Base-by-base conservation (phyloP, 2,329 filamentous ascomycete species). In the Aspergillus sp. region DNA sequence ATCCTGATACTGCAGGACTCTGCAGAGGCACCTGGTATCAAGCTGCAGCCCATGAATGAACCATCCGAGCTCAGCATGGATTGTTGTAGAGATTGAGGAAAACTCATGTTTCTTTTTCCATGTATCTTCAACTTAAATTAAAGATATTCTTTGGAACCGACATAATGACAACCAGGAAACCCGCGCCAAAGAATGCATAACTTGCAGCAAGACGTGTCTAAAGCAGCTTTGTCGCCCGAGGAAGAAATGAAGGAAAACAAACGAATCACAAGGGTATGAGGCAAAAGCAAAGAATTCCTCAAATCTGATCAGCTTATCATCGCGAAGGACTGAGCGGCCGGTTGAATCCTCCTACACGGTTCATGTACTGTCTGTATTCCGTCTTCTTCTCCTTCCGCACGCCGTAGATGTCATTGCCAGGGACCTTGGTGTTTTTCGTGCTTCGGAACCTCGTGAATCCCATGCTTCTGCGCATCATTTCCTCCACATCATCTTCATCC, bases 341-440 rank as follows among this genome's bases (percentile, higher is more conserved):
- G 60, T 79, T 79, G 66, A 79, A 79, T 50, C 76, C 76, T 52
- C 76, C 76, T 26, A 69, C 58, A 58, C 76, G 76, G 57, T 78
- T 79, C 84, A 99, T 99, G 73, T 99, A 99, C 81, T 99, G 94
- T 62, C 94, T 82, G 67, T 96, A 97, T 77, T 95, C 84, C 13
- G 87, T 89, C 83, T 90, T 92, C 84, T 96, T 96, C 75, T 94
- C 90, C 79, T 94, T 96, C 60, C 87, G 79, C 48, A 96, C 85
- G 0, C 79, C 90, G 50, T 89, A 92, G 40, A 87, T 84, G 66
- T 91, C 85, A 68, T 99, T 99, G 2, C 94, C 94, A 0, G 83
- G 81, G 1, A 99, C 86, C 68, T 96, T 95, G 50, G 88, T 90
- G 54, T 89, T 85, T 73, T 97, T 95, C 17, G 94, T 97, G 20